Evolutionary conservation across 345 rosid species (phyloP).

Genomic region (Erodium maritimum): DNA sequence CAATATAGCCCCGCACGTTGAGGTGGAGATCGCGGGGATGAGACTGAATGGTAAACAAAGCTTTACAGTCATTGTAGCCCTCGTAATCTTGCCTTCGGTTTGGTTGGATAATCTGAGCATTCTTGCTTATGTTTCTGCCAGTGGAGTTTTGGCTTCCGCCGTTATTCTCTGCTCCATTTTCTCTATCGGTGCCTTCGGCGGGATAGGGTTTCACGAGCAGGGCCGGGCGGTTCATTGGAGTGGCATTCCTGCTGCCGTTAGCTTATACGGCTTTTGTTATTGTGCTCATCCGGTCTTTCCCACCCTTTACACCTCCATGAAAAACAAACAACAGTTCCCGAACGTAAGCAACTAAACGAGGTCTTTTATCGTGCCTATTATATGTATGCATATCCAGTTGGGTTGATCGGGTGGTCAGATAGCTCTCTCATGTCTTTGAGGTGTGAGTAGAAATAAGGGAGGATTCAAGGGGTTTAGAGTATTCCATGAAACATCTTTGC

Average conservation of each 20-base stretch:
- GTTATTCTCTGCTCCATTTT: slow-evolving; percentile 1
- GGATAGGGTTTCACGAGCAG: slow-evolving; percentile 8
- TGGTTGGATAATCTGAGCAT: slow-evolving; percentile 9
- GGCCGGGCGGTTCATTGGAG: slow-evolving; percentile 6
- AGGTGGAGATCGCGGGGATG: not conserved
- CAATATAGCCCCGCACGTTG: slow-evolving; percentile 22
- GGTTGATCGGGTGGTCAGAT: too few relatives aligned
- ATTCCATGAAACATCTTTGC: too few relatives aligned
- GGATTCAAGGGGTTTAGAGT: too few relatives aligned
- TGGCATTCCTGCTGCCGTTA: slow-evolving; percentile 10
- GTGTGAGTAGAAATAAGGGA: too few relatives aligned
- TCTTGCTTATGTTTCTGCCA: slow-evolving; percentile 11
- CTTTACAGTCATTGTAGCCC: slow-evolving; percentile 7
- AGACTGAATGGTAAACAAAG: slow-evolving; percentile 5
- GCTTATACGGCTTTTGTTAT: slow-evolving; percentile 10
- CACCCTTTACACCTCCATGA: slow-evolving; percentile 8
- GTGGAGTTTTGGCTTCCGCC: slow-evolving; percentile 1
- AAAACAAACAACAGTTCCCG: slow-evolving; percentile 3
- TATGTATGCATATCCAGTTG: too few relatives aligned
- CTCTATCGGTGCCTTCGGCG: slow-evolving; percentile 8
- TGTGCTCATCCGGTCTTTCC: slow-evolving; percentile 10
- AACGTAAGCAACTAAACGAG: slow-evolving; percentile 3
- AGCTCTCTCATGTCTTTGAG: too few relatives aligned
- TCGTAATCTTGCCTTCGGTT: slow-evolving; percentile 11
- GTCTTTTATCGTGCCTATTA: too few relatives aligned